A percentile compares a stretch with the other conserved stretches of the same genome.
These are phyloP conservation scores for Ensete glaucum DNA, from an alignment of 176 grass and related monocot genomes.

Conservation along the genomic window DNA sequence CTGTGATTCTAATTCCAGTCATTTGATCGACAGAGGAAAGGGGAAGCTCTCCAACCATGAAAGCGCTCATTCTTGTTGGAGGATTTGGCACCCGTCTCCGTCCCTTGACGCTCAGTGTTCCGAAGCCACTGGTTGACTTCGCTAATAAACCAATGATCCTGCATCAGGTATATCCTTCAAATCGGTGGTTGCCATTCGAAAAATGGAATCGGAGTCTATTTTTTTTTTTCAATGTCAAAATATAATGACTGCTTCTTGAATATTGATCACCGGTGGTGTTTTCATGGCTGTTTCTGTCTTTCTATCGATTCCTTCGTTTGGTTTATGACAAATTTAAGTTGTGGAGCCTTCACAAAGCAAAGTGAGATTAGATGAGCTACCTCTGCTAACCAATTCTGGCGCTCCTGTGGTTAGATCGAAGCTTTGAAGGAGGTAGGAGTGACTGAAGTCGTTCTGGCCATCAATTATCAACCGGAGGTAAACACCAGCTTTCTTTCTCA, in stretches of 20 bases:
- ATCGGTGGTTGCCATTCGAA: too few relatives aligned
- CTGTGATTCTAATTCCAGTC: not conserved
- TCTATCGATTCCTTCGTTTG: too few relatives aligned
- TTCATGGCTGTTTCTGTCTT: too few relatives aligned
- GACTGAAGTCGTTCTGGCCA: constrained; percentile 1
- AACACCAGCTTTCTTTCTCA: not conserved
- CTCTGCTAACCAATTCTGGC: not conserved
- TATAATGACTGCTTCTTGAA: too few relatives aligned
- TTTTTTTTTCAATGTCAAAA: too few relatives aligned
- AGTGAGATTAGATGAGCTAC: not conserved
- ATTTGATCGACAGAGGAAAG: not conserved
- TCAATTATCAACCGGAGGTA: constrained; percentile 12
- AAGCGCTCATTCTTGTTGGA: constrained; percentile 7
- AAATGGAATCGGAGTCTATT: too few relatives aligned
- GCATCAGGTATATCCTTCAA: constrained; percentile 7
- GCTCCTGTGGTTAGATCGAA: not conserved
- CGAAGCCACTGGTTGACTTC: constrained; percentile 10
- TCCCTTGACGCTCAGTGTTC: constrained; percentile 12
- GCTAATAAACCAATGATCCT: constrained; percentile 13
- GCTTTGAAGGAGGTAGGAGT: constrained; percentile 10
- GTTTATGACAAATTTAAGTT: not conserved
- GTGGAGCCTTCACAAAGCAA: not conserved
- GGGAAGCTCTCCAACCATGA: not conserved
- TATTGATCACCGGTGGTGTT: too few relatives aligned
- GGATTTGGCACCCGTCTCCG: constrained; percentile 11